Evolutionary conservation across 2,329 filamentous ascomycete species (phyloP).

Genomic region (Cercospora canescens): DNA sequence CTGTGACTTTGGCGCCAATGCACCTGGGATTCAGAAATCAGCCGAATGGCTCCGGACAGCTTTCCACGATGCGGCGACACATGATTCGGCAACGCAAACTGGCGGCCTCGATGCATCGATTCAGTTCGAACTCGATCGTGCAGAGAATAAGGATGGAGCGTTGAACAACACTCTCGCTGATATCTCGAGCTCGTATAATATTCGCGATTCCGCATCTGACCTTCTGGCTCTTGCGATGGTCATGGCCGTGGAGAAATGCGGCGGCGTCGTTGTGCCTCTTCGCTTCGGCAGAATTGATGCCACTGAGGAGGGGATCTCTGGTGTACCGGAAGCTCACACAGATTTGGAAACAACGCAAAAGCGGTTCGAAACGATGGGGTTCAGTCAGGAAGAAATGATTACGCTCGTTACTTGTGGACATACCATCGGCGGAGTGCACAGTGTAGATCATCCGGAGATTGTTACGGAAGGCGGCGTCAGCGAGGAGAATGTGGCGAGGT

Average conservation of each 20-base stretch:
- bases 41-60: background rate
- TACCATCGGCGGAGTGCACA: background rate
- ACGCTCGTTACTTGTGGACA: background rate
- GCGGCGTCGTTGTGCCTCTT: background rate
- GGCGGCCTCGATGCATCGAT: background rate
- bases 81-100: background rate
- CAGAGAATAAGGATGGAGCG: background rate
- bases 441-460: background rate
- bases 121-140: background rate
- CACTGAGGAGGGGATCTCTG: background rate
- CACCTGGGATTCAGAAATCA: background rate
- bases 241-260: background rate
- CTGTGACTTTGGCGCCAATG: background rate
- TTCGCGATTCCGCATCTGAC: background rate
- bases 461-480: background rate
- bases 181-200: background rate
- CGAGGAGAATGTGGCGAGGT: background rate
- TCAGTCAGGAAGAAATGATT: background rate
- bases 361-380: background rate
- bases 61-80: background rate
- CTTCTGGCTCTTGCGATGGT: background rate
- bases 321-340: background rate
- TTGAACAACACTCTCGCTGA: background rate
- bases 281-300: background rate
- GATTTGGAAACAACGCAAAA: background rate